These are phyloP conservation scores for Chlorella sorokiniana DNA, from an alignment of 139 green algal species.

Conservation along the genomic window DNA sequence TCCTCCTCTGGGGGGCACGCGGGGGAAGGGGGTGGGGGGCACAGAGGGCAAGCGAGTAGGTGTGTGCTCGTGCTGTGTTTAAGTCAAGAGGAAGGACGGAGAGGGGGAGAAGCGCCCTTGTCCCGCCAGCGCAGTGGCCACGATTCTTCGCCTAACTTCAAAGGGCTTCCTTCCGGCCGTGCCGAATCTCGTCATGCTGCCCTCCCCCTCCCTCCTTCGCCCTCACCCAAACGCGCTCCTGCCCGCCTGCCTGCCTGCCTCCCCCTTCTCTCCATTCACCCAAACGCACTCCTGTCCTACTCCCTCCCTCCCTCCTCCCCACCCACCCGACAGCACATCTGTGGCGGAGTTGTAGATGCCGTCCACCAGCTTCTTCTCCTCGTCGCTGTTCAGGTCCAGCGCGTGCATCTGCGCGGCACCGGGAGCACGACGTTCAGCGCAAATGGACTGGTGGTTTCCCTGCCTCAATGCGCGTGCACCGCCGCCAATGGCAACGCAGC, in stretches of 20 bases:
- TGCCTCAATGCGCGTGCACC: no score
- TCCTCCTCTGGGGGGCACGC: background rate
- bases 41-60: background rate
- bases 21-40: background rate
- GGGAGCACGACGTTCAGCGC: background rate
- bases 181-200: no score
- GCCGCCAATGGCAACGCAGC: no score
- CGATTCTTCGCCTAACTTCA: no score
- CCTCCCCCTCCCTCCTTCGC: no score
- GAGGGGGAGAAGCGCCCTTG: no score
- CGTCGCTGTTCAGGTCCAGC: slow-evolving; percentile 49
- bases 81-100: background rate
- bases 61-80: background rate
- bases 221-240: no score
- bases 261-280: background rate
- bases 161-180: no score
- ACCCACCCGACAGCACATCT: slow-evolving; percentile 52
- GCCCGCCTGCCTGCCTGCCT: no score
- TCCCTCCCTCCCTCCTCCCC: background rate
- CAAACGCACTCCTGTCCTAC: background rate
- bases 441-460: no score
- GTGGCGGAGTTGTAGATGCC: slow-evolving; percentile 70
- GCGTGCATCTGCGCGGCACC: slow-evolving; percentile 37
- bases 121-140: no score
- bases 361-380: slow-evolving; percentile 66